A percentile compares a stretch with the other conserved stretches of the same genome.
phyloP scores from a whole-genome alignment of 768 basidiomycete species.

The Serendipita indica region DNA sequence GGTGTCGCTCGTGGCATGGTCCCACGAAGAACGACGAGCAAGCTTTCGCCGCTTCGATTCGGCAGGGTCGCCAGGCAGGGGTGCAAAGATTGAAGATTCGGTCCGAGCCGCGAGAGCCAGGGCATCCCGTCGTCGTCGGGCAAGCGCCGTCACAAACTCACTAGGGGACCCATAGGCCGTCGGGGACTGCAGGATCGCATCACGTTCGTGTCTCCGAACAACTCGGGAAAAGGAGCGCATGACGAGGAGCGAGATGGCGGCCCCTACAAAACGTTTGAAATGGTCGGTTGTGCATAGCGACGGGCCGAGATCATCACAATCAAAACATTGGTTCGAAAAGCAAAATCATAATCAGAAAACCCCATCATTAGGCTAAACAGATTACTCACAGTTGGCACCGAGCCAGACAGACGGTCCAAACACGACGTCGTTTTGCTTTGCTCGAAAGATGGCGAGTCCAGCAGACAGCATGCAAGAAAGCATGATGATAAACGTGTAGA shows the following conservation, averaged over 20 bases:
- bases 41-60: neutral
- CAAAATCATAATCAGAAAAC: too few species aligned
- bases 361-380: too few species aligned
- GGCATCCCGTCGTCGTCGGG: slow-evolving; percentile 5
- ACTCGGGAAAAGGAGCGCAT: slow-evolving; percentile 49
- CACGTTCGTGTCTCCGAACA: slow-evolving; percentile 44
- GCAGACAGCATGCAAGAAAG: slow-evolving; percentile 12
- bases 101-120: neutral
- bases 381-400: slow-evolving; percentile 35
- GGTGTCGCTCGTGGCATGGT: neutral
- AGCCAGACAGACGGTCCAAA: slow-evolving; percentile 40
- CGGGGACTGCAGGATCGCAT: slow-evolving; percentile 37
- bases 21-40: neutral
- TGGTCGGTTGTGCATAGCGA: neutral
- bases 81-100: neutral
- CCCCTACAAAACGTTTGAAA: slow-evolving; percentile 27
- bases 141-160: neutral
- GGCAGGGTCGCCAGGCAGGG: neutral
- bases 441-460: slow-evolving; percentile 1
- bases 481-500: slow-evolving; percentile 12
- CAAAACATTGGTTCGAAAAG: too few species aligned
- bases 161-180: slow-evolving; percentile 19
- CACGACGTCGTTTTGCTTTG: slow-evolving; percentile 30
- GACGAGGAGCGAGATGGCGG: slow-evolving; percentile 36
- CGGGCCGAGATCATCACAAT: neutral